phyloP scores from a whole-genome alignment of 371 early-diverging fungal species.

The Mortierella sp. region DNA sequence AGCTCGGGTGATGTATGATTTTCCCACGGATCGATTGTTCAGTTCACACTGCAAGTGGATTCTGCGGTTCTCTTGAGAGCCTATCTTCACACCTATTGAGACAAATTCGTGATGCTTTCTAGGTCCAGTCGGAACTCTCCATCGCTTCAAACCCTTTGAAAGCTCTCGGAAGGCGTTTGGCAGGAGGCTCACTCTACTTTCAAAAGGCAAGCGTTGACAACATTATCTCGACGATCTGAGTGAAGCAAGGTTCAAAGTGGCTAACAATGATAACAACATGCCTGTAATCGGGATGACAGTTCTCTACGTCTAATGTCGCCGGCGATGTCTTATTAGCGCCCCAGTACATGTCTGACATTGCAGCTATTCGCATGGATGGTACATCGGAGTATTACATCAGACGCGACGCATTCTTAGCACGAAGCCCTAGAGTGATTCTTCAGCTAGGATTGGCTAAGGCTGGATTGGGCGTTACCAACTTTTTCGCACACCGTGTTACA shows the following conservation, averaged over 20 bases:
- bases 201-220: constrained; percentile 63
- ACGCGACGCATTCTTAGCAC: constrained; percentile 75
- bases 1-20: constrained; percentile 61
- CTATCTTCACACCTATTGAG: no score
- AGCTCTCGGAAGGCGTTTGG: constrained; percentile 61
- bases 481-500: constrained; percentile 70
- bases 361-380: constrained; percentile 69
- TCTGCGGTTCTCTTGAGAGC: neutral
- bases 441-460: constrained; percentile 61
- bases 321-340: constrained; percentile 82
- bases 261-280: neutral
- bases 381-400: constrained; percentile 73
- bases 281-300: constrained; percentile 49
- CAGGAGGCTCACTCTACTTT: constrained; percentile 67
- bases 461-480: constrained; percentile 69
- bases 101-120: neutral
- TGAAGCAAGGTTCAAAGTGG: no score
- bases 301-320: constrained; percentile 62
- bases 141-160: constrained; percentile 61
- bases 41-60: neutral
- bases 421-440: constrained; percentile 70
- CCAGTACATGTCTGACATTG: constrained; percentile 71
- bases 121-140: constrained; percentile 64
- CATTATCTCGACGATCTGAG: neutral
- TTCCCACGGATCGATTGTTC: neutral